Evolutionary conservation across 1,284 basidiomycete species (phyloP).

Genomic region (Leccinum glutinopallens): DNA sequence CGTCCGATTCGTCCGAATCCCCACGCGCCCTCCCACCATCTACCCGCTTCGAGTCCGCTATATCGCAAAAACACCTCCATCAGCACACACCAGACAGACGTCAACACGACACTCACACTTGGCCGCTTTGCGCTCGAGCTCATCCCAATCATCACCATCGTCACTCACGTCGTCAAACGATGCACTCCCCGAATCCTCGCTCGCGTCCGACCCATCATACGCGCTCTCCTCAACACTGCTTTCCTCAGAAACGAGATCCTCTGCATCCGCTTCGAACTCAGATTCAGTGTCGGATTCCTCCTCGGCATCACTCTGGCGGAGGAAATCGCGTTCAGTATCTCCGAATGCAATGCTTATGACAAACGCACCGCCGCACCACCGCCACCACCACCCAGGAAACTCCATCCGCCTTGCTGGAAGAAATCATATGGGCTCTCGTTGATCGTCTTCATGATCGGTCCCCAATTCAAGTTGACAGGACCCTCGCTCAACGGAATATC

Average conservation of each 20-base stretch:
- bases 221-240: constrained; percentile 59
- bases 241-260: constrained; percentile 52
- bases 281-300: constrained; percentile 76
- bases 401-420: constrained; percentile 98
- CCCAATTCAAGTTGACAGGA: constrained; percentile 98
- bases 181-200: constrained; percentile 64
- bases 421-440: constrained; percentile 96
- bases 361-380: constrained; percentile 63
- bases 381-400: constrained; percentile 72
- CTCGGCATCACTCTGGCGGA: constrained; percentile 62
- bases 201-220: constrained; percentile 64
- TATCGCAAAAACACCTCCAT: constrained; percentile 3
- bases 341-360: background rate
- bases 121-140: constrained; percentile 88
- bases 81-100: constrained; percentile 1
- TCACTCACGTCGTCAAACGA: constrained; percentile 76
- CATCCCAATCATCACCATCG: constrained; percentile 94
- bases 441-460: constrained; percentile 96
- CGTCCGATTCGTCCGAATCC: constrained; percentile 67
- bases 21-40: constrained; percentile 49
- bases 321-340: background rate
- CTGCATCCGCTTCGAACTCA: constrained; percentile 74
- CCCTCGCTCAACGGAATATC: constrained; percentile 97
- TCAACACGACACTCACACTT: constrained; percentile 54
- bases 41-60: constrained; percentile 70